Evolutionary conservation across 495 filamentous ascomycete genomes (phyloP).

Genomic region (Thozetella sp.): DNA sequence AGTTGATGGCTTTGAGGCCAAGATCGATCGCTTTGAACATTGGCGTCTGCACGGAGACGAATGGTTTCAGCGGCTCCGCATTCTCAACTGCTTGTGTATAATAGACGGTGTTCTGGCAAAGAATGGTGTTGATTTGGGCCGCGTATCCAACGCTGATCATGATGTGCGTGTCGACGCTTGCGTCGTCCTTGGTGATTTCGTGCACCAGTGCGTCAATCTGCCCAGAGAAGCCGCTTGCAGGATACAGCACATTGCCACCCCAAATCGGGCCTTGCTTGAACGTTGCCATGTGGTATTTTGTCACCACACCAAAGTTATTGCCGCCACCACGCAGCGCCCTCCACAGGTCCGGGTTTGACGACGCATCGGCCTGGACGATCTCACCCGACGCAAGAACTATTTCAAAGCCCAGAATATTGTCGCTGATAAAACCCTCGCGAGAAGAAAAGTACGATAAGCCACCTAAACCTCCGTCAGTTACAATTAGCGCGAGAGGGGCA

Average conservation of each 20-base stretch:
- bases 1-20: no score
- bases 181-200: neutral
- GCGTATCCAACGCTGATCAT: neutral
- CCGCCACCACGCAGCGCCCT: constrained; percentile 55
- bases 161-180: neutral
- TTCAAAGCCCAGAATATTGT: constrained; percentile 18
- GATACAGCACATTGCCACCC: constrained; percentile 7
- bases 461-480: constrained; percentile 3
- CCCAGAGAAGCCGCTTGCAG: neutral
- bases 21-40: no score
- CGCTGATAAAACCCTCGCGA: neutral
- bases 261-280: constrained; percentile 8
- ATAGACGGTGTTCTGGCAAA: constrained; percentile 15
- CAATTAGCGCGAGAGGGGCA: neutral
- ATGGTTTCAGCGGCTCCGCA: constrained; percentile 11
- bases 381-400: constrained; percentile 50
- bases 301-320: constrained; percentile 50
- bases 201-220: neutral
- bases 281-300: constrained; percentile 5
- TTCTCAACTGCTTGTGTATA: constrained; percentile 13
- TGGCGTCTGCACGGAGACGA: constrained; percentile 11
- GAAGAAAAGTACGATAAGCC: constrained; percentile 11
- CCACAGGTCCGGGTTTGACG: constrained; percentile 49
- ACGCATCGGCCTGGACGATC: constrained; percentile 41
- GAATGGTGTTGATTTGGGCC: neutral